Evolutionary conservation across 768 basidiomycete genomes (phyloP).

Genomic region (Asterophora lycoperdoides): DNA sequence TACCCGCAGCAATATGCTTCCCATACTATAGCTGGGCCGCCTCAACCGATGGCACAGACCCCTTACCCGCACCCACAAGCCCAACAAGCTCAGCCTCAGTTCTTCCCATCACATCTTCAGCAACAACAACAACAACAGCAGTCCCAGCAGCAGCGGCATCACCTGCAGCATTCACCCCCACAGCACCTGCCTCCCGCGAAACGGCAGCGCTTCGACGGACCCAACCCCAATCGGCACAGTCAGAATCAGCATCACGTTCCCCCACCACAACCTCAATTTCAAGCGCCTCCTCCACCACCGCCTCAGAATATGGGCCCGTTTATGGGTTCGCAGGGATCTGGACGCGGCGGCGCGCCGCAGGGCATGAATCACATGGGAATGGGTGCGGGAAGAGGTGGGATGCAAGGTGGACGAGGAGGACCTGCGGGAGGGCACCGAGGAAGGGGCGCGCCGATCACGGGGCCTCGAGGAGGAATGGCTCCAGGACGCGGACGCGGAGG

Average conservation of each 20-base stretch:
- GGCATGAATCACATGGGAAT: conserved; percentile 31
- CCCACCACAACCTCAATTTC: conserved; percentile 66
- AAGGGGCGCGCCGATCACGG: conserved; percentile 32
- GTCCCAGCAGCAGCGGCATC: conserved; percentile 47
- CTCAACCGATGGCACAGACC: conserved; percentile 49
- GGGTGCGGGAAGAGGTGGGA: conserved; percentile 27
- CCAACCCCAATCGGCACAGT: conserved; percentile 48
- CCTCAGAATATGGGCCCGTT: conserved; percentile 33
- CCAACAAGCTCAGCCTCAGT: conserved; percentile 43
- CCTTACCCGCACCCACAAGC: conserved; percentile 42
- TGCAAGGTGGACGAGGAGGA: conserved; percentile 35
- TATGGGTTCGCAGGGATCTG: conserved; percentile 32
- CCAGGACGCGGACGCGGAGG: conserved; percentile 40
- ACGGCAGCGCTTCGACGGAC: conserved; percentile 83
- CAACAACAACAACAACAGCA: conserved; percentile 43
- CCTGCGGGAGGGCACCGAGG: conserved; percentile 40
- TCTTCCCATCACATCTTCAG: conserved; percentile 41
- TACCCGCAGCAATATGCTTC: conserved; percentile 67
- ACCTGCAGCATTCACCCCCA: conserved; percentile 59
- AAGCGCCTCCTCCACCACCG: conserved; percentile 49
- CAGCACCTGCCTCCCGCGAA: conserved; percentile 91
- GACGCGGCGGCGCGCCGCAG: conserved; percentile 36
- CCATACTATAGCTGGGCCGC: conserved; percentile 46
- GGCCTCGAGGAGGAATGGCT: conserved; percentile 44
- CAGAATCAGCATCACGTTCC: conserved; percentile 46